These are phyloP conservation scores for Leccinum ponderosum DNA, from an alignment of 1,284 basidiomycete genomes.

Conservation along the genomic window DNA sequence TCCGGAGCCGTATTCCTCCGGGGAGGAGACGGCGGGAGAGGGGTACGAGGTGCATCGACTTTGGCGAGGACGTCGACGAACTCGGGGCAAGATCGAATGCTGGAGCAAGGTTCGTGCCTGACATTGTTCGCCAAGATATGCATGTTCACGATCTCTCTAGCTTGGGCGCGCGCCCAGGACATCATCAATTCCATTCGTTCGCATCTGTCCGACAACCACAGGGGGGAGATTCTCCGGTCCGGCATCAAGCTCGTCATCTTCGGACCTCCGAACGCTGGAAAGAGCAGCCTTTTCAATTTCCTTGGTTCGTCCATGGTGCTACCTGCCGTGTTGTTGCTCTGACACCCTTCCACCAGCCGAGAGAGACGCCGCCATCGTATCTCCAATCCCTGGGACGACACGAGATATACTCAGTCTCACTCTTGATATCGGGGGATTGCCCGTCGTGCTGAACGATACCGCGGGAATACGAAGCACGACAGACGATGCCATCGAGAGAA, in stretches of 20 bases:
- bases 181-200: conserved; percentile 52
- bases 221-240: conserved; percentile 81
- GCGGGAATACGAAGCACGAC: conserved; percentile 74
- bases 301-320: conserved; percentile 51
- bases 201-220: conserved; percentile 66
- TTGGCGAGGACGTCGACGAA: conserved; percentile 51
- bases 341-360: conserved; percentile 50
- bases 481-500: conserved; percentile 74
- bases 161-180: conserved; percentile 44
- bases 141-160: conserved; percentile 34
- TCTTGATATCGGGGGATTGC: conserved; percentile 84
- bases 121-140: neutral
- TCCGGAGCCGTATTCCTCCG: conserved; percentile 61
- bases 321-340: neutral
- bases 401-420: conserved; percentile 82
- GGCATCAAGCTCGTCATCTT: conserved; percentile 85
- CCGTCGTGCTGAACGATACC: conserved; percentile 80
- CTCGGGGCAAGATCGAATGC: conserved; percentile 38
- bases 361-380: conserved; percentile 87
- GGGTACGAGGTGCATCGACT: conserved; percentile 40
- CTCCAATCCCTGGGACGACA: conserved; percentile 83
- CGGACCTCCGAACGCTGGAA: conserved; percentile 89
- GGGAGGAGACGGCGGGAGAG: conserved; percentile 59
- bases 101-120: conserved; percentile 59
- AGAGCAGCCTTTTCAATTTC: conserved; percentile 83